phyloP scores from a whole-genome alignment of 345 rosid species.

The Citrus australasica region DNA sequence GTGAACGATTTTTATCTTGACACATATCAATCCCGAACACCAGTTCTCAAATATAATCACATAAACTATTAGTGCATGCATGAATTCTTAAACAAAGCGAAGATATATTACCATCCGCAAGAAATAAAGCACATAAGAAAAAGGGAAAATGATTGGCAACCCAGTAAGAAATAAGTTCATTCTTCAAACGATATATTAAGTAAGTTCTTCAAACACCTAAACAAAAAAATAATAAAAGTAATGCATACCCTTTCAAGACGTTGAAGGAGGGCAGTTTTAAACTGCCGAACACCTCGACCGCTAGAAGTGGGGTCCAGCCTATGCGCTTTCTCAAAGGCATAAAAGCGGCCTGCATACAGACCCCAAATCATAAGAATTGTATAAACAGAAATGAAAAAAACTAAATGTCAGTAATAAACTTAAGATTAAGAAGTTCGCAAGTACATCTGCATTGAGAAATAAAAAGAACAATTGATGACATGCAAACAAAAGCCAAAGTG shows the following conservation, averaged over 20 bases:
- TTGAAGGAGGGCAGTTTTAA: constrained; percentile 97
- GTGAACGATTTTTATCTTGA: neutral
- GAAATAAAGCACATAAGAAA: neutral
- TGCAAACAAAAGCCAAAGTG: neutral
- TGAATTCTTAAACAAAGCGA: neutral
- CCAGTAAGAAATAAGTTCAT: neutral
- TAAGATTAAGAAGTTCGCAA: neutral
- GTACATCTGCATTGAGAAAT: constrained; percentile 1
- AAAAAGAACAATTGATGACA: neutral
- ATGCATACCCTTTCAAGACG: constrained; percentile 86
- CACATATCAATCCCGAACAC: neutral
- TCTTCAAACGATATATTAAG: neutral
- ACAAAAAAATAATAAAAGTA: neutral
- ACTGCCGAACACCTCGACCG: constrained; percentile 99
- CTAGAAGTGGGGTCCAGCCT: constrained; percentile 95
- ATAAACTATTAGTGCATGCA: neutral
- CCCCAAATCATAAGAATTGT: neutral
- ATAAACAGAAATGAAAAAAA: neutral
- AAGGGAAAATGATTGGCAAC: neutral
- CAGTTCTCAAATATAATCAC: neutral
- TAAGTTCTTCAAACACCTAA: neutral
- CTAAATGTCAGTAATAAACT: neutral
- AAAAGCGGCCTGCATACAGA: constrained; percentile 72
- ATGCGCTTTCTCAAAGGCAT: constrained; percentile 98
- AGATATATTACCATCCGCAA: neutral